Evolutionary conservation across 2,329 filamentous ascomycete genomes (phyloP).

Genomic region (Phoma herbarum): DNA sequence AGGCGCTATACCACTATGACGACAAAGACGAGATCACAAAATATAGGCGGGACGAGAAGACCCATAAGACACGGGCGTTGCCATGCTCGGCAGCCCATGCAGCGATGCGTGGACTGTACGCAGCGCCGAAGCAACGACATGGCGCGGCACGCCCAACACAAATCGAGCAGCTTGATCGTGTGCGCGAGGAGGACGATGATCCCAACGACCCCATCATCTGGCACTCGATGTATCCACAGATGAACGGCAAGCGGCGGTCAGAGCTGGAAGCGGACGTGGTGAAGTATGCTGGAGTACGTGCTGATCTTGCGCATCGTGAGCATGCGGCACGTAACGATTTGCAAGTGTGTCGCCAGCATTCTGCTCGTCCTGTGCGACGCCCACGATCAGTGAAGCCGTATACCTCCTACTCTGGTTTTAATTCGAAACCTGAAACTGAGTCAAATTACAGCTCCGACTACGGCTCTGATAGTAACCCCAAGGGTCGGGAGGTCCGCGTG

Average conservation of each 20-base stretch:
- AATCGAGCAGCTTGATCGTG: background rate
- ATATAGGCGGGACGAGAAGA: background rate
- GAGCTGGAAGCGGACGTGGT: background rate
- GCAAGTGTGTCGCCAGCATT: background rate
- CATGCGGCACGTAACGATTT: background rate
- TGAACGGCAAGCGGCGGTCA: constrained; percentile 10
- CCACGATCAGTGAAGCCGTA: background rate
- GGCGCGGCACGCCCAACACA: too few relatives aligned
- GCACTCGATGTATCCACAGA: constrained; percentile 14
- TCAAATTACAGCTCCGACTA: background rate
- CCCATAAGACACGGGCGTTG: background rate
- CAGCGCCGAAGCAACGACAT: background rate
- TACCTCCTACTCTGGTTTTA: background rate
- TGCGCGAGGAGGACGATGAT: background rate
- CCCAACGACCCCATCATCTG: constrained; percentile 2
- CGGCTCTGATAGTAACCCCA: background rate
- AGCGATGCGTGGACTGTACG: constrained; percentile 7
- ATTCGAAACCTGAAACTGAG: background rate
- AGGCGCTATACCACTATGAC: background rate
- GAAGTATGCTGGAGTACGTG: background rate
- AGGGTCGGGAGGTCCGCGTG: constrained; percentile 1
- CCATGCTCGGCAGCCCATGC: background rate
- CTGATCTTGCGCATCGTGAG: background rate
- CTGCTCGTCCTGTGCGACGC: background rate
- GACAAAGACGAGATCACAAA: background rate